Conservation (phyloP, 1,139 yeast genomes). For the Pichia sp. region DNA sequence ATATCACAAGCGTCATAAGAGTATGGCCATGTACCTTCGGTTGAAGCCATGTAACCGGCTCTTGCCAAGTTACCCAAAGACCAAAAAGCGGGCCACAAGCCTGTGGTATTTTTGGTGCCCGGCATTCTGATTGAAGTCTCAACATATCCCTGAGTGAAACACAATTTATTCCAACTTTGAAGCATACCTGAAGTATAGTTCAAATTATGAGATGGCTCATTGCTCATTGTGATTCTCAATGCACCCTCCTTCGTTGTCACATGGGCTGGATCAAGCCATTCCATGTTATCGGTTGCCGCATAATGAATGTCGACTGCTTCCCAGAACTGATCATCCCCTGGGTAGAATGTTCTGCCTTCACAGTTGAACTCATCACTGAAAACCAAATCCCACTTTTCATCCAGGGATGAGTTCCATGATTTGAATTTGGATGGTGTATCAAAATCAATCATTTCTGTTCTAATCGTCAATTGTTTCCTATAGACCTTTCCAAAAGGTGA, state of each 20-base stretch:
- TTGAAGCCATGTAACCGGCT: constrained; percentile 71
- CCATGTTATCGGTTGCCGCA: constrained; percentile 74
- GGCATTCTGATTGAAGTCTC: constrained; percentile 70
- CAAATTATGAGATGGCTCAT: constrained; percentile 61
- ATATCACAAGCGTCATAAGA: constrained; percentile 78
- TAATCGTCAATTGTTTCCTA: neutral
- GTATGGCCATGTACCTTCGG: constrained; percentile 90
- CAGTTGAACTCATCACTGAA: constrained; percentile 81
- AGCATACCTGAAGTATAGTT: constrained; percentile 79
- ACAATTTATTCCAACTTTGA: constrained; percentile 77
- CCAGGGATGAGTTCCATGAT: constrained; percentile 41
- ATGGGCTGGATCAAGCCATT: constrained; percentile 89
- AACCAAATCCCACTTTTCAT: constrained; percentile 61
- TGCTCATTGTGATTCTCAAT: constrained; percentile 61
- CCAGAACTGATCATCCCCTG: constrained; percentile 82
- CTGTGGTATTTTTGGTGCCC: constrained; percentile 59
- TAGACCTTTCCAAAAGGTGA: constrained; percentile 3
- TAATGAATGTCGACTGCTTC: constrained; percentile 70
- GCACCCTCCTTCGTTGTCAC: constrained; percentile 62
- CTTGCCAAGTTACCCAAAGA: constrained; percentile 80
- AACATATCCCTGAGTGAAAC: constrained; percentile 69
- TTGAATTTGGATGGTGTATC: constrained; percentile 63
- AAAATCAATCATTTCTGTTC: constrained; percentile 43
- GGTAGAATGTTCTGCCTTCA: constrained; percentile 77
- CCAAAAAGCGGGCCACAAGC: constrained; percentile 92